phyloP scores from a whole-genome alignment of 345 rosid genomes.

The Gossypium anomalum region DNA sequence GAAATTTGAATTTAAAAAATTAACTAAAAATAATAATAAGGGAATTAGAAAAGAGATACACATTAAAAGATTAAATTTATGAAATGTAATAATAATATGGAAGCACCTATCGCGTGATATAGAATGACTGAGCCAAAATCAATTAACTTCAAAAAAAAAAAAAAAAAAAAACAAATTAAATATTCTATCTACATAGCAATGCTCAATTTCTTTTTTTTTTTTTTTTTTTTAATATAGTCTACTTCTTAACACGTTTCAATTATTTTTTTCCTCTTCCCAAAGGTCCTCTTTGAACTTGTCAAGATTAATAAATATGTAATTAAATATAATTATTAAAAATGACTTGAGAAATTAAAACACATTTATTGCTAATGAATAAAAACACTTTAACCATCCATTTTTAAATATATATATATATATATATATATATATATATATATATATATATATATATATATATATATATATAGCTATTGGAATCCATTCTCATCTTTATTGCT shows the following conservation, averaged over 20 bases:
- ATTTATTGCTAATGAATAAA: conserved; percentile 1
- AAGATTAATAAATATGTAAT: background rate
- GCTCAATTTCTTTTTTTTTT: background rate
- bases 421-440: too few relatives aligned
- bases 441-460: too few relatives aligned
- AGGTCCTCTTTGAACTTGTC: background rate
- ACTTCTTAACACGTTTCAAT: conserved; percentile 7
- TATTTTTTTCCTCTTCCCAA: background rate
- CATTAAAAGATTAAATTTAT: too few relatives aligned
- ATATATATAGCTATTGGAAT: background rate
- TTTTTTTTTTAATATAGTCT: background rate
- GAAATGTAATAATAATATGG: background rate
- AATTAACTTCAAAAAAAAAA: background rate
- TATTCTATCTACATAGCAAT: background rate
- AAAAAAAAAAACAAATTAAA: background rate
- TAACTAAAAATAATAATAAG: too few relatives aligned
- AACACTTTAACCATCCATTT: background rate
- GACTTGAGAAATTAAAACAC: conserved; percentile 4
- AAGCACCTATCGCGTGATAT: background rate
- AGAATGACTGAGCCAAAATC: background rate
- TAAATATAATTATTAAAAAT: background rate
- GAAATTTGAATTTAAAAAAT: too few relatives aligned
- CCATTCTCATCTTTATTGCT: background rate
- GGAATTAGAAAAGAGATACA: too few relatives aligned
- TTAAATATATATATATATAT: too few relatives aligned